Evolutionary conservation across 805 yeast genomes (phyloP).

Genomic region (Candida koratica): DNA sequence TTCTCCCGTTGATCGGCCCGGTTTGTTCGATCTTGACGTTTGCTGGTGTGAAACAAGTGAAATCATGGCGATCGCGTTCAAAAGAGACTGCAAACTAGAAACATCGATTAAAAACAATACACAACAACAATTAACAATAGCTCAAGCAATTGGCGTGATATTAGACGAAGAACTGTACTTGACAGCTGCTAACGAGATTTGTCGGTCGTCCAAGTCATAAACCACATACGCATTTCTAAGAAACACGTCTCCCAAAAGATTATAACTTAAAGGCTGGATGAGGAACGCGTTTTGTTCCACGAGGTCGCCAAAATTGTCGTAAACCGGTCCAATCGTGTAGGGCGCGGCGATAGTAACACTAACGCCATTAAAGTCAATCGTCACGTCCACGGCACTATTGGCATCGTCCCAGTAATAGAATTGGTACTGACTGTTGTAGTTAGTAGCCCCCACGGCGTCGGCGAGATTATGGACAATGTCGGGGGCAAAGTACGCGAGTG

Average conservation of each 20-base stretch:
- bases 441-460: conserved; percentile 33
- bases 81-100: too few relatives aligned
- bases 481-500: conserved; percentile 39
- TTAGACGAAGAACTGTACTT: conserved; percentile 26
- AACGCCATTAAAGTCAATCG: conserved; percentile 12
- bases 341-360: conserved; percentile 11
- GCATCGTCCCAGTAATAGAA: conserved; percentile 8
- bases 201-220: conserved; percentile 54
- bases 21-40: conserved; percentile 58
- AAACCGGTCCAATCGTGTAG: neutral
- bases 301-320: conserved; percentile 1
- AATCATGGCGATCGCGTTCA: conserved; percentile 9
- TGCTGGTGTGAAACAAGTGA: conserved; percentile 41
- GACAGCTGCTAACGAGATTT: conserved; percentile 48
- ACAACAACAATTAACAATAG: neutral
- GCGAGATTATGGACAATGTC: conserved; percentile 32
- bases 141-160: conserved; percentile 20
- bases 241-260: conserved; percentile 57
- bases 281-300: neutral
- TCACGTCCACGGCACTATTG: conserved; percentile 4
- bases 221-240: conserved; percentile 61
- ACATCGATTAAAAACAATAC: conserved; percentile 1
- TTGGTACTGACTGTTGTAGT: conserved; percentile 22
- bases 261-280: conserved; percentile 1
- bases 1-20: conserved; percentile 88